Evolutionary conservation across 257 asterid genomes (phyloP), one percentile per base, ranked within the genome.

Genomic region (Prunella vulgaris): DNA sequence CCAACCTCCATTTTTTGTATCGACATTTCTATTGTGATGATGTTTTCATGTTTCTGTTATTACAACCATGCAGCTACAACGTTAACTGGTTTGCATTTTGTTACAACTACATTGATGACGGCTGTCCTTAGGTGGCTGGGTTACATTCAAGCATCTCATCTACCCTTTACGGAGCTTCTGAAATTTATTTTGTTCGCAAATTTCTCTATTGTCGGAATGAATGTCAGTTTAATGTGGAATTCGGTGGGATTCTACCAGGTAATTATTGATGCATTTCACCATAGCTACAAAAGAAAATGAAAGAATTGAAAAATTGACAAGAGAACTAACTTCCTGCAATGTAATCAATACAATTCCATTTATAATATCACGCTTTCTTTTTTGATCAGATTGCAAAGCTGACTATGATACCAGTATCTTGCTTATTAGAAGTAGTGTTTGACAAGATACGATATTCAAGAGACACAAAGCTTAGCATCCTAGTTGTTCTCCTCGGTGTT

Each of bases 191-290:
- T 92, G 62, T 90, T 88, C 79, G 98, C 98, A 17, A 92, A 92
- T 74, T 92, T 92, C 82, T 92, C 98, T 63, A 86, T 92, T 48
- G 98, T 92, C 28, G 98, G 98, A 78, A 92, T 92, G 98, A 92
- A 92, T 82, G 92, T 90, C 76, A 92, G 98, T 77, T 78, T 92
- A 61, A 92, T 92, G 98, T 92, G 98, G 98, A 92, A 90, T 64
- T 90, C 98, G 2, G 98, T 92, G 75, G 98, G 98, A 80, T 90
- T 90, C 75, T 92, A 92, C 84, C 98, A 92, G 96, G 98, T 90
- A 84, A 68, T 33, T 32, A 24, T 49, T 37, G 82, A 48, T 60
- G 71, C 61, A 18, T 52, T 64, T 72, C 15, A 48, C 10, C 9
- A 48, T 15, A n/a, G n/a, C 3, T 5, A 15, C 54, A 54, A 5